Evolutionary conservation across 148 eudicot species (phyloP).

Genomic region (Linanthus parryae): DNA sequence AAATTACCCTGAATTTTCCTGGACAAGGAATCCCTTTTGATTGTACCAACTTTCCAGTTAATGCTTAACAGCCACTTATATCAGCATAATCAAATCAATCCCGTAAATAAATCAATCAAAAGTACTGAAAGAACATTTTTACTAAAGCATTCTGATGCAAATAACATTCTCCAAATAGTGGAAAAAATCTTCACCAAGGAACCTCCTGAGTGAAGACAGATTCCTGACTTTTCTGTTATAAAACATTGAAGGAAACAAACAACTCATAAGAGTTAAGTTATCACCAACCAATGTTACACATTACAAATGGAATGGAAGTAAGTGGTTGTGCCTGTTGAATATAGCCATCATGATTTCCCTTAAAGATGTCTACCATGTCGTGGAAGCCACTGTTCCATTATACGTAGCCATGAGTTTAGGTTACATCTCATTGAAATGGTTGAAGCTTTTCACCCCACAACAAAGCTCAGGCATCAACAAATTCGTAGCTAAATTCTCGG

Average conservation of each 20-base stretch:
- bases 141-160: background rate
- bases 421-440: slow-evolving; percentile 34
- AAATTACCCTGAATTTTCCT: slow-evolving; percentile 1
- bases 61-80: background rate
- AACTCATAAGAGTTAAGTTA: slow-evolving; percentile 11
- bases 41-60: background rate
- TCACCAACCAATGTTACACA: slow-evolving; percentile 4
- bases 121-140: background rate
- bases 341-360: slow-evolving; percentile 29
- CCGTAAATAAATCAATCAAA: background rate
- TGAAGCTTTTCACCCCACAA: slow-evolving; percentile 38
- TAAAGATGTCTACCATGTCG: slow-evolving; percentile 24
- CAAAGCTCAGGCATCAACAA: slow-evolving; percentile 56
- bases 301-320: slow-evolving; percentile 6
- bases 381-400: slow-evolving; percentile 36
- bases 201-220: slow-evolving; percentile 9
- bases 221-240: slow-evolving; percentile 7
- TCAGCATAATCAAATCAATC: background rate
- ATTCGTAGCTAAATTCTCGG: slow-evolving; percentile 45
- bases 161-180: background rate
- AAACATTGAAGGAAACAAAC: slow-evolving; percentile 6
- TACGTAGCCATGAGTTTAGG: slow-evolving; percentile 46
- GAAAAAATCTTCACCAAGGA: background rate
- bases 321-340: background rate
- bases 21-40: background rate